Evolutionary conservation across 2,329 filamentous ascomycete genomes (phyloP).

Genomic region (Rugonectria rugulosa): DNA sequence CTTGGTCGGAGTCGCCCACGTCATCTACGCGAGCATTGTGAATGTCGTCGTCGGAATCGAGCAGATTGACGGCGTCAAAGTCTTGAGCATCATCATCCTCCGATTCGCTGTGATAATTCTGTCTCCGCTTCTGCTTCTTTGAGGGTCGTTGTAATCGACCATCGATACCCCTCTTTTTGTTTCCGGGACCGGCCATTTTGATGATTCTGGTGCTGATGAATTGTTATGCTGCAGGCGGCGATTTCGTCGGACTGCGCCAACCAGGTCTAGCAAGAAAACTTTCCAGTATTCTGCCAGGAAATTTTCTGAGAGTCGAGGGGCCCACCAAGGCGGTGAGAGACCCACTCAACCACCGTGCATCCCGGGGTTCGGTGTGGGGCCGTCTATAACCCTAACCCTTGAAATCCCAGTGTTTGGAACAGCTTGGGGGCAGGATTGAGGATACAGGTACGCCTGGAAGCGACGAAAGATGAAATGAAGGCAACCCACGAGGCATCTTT

Average conservation of each 20-base stretch:
- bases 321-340: slow-evolving; percentile 38
- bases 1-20: slow-evolving; percentile 49
- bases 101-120: slow-evolving; percentile 62
- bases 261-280: slow-evolving; percentile 30
- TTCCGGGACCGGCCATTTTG: slow-evolving; percentile 44
- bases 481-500: not conserved
- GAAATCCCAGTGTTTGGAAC: not conserved
- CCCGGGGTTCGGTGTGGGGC: slow-evolving; percentile 16
- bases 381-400: slow-evolving; percentile 22
- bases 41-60: slow-evolving; percentile 66
- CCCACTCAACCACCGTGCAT: slow-evolving; percentile 22
- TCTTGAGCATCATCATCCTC: slow-evolving; percentile 52
- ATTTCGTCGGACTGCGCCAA: slow-evolving; percentile 23
- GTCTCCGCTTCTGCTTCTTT: slow-evolving; percentile 61
- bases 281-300: slow-evolving; percentile 30
- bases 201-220: slow-evolving; percentile 13
- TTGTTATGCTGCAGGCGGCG: slow-evolving; percentile 20
- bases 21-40: slow-evolving; percentile 62
- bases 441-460: no score
- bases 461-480: no score
- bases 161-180: slow-evolving; percentile 45
- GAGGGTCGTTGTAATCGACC: slow-evolving; percentile 49
- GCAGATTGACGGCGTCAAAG: slow-evolving; percentile 60
- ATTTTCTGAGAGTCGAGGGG: slow-evolving; percentile 39
- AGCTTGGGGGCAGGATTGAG: not conserved